Percentiles rank a stretch among this genome's conserved stretches.
These are phyloP conservation scores for Candida jianshihensis DNA, from an alignment of 805 yeast genomes.

Conservation along the genomic window DNA sequence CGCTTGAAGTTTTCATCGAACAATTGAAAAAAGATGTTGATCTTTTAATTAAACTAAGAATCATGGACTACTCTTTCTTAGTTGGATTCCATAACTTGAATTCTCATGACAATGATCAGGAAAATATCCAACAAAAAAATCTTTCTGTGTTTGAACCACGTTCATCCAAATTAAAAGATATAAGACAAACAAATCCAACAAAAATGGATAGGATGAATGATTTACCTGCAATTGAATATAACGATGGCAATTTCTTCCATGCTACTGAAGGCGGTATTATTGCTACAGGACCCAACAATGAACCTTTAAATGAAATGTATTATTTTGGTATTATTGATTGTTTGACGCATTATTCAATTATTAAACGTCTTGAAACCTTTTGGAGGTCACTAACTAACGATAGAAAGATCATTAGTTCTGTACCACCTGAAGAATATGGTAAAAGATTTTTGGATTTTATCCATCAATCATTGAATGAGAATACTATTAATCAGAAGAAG, in stretches of 20 bases:
- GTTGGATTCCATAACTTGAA: constrained; percentile 80
- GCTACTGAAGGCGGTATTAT: constrained; percentile 80
- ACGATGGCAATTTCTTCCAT: constrained; percentile 54
- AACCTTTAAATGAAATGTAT: constrained; percentile 63
- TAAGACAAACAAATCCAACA: constrained; percentile 41
- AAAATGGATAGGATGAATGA: constrained; percentile 34
- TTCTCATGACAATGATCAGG: constrained; percentile 39
- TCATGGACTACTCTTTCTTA: constrained; percentile 92
- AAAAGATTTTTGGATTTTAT: constrained; percentile 76
- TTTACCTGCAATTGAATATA: constrained; percentile 36
- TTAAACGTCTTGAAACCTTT: constrained; percentile 78
- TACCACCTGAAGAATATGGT: constrained; percentile 89
- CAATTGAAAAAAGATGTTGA: constrained; percentile 75
- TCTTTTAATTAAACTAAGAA: constrained; percentile 66
- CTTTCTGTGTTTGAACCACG: constrained; percentile 28
- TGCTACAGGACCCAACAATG: constrained; percentile 52
- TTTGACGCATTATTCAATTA: constrained; percentile 68
- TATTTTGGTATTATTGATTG: constrained; percentile 94
- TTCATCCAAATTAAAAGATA: constrained; percentile 20
- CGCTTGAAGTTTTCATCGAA: constrained; percentile 47
- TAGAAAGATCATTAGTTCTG: constrained; percentile 69
- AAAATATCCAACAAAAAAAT: constrained; percentile 26
- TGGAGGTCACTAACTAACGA: constrained; percentile 71
- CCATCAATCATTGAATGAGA: constrained; percentile 27
- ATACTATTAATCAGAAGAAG: constrained; percentile 7